phyloP scores from a whole-genome alignment of 192 early-diverging fungal genomes.

The Lunasporangiospora selenospora region DNA sequence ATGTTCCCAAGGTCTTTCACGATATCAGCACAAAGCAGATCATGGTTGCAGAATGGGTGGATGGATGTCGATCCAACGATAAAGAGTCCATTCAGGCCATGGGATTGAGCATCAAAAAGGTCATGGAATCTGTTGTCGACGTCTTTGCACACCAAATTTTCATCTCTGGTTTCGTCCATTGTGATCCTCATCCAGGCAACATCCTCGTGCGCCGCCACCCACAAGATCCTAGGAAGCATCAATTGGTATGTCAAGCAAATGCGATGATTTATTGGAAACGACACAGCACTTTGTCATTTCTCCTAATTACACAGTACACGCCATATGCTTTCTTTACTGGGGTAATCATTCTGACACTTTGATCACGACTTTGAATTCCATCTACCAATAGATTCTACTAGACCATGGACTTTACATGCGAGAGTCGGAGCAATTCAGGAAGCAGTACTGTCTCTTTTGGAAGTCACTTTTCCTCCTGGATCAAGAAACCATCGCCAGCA shows the following conservation, averaged over 20 bases:
- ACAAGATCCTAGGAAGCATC: constrained; percentile 36
- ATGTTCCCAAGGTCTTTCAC: constrained; percentile 83
- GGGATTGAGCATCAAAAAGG: constrained; percentile 36
- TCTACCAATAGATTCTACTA: constrained; percentile 81
- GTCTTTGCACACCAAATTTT: constrained; percentile 91
- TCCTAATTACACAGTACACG: too few relatives aligned
- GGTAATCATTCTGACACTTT: background rate
- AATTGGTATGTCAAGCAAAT: too few relatives aligned
- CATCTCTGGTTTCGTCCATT: constrained; percentile 85
- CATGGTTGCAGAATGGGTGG: constrained; percentile 91
- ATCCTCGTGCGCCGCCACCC: constrained; percentile 80
- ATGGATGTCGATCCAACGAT: constrained; percentile 77
- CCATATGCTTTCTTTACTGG: too few relatives aligned
- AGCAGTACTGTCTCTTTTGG: constrained; percentile 88
- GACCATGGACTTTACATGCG: constrained; percentile 94
- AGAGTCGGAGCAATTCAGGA: constrained; percentile 69
- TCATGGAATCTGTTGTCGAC: constrained; percentile 79
- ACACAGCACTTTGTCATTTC: background rate
- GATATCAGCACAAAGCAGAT: constrained; percentile 72
- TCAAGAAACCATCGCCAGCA: constrained; percentile 60
- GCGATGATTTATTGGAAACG: too few relatives aligned
- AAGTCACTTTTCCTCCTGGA: constrained; percentile 82
- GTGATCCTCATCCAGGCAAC: constrained; percentile 90
- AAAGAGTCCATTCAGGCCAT: constrained; percentile 52
- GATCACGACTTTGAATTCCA: constrained; percentile 3